Evolutionary conservation across 2,329 filamentous ascomycete species (phyloP), one percentile per base, ranked within the genome.

Genomic region (Cladophialophora bantiana): DNA sequence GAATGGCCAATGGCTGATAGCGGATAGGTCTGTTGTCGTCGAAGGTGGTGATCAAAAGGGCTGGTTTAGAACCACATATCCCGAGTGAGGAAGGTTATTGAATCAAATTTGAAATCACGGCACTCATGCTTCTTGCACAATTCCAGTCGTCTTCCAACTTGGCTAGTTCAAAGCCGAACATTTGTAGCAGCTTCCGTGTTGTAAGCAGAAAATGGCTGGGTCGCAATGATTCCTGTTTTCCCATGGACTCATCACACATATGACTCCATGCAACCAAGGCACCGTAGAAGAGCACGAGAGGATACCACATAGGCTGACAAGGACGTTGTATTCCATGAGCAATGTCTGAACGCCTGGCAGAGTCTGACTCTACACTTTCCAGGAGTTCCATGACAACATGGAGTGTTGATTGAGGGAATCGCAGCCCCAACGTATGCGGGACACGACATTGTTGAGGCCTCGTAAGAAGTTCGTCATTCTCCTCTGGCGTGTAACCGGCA

Each of bases 221-320:
- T 9, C 34, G 32, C 4, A 1, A 9, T n/a, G 60, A 56, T 15
- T 26, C 26, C 26, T 7, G 34, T 10, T 31, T 48, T 57, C 6
- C 15, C 50, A 1, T 35, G n/a, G 15, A 15, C 10, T 64, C 61
- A 12, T 57, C 61, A n/a, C 15, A 4, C 53, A 64, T n/a, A 2
- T 20, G n/a, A 35, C 4, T 52, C 61, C 61, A 64, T 26, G 56
- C 32, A 3, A 62, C 63, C 6, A 66, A 18, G 3, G 63, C 63
- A 6, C 57, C 56, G 38, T 66, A 60, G 58, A 66, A 60, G 9
- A 66, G 42, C 20, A n/a, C 57, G 13, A 66, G 35, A 52, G 57
- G 63, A 32, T 57, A 64, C 61, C 61, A 64, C 18, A 64, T 64
- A 6, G 61, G 61, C 26, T 7, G 32, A 3, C 55, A 10, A 13